Evolutionary conservation across 2,329 filamentous ascomycete species (phyloP).

Genomic region (Calonectria honghensis): DNA sequence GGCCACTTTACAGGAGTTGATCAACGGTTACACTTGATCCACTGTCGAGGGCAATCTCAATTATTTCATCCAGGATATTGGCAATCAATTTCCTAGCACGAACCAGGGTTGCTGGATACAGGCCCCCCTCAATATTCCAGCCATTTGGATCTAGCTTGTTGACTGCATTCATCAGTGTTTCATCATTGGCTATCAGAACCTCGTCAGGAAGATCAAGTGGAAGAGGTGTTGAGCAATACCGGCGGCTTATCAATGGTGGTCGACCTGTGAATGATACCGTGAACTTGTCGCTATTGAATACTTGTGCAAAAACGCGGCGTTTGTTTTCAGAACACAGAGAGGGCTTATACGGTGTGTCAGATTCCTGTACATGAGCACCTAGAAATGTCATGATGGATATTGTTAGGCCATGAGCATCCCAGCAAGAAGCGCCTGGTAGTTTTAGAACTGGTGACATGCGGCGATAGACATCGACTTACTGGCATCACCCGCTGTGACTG

Average conservation of each 20-base stretch:
- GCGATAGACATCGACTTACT: conserved; percentile 31
- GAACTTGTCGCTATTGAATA: conserved; percentile 70
- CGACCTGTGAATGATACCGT: conserved; percentile 71
- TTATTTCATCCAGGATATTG: conserved; percentile 53
- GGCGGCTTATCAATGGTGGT: conserved; percentile 71
- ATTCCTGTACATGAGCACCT: conserved; percentile 30
- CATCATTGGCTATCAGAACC: conserved; percentile 66
- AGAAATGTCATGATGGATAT: conserved; percentile 40
- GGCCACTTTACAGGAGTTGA: conserved; percentile 17
- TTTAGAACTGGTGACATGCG: background rate
- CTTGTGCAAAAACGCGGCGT: conserved; percentile 55
- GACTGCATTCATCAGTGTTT: conserved; percentile 47
- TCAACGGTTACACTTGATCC: conserved; percentile 1
- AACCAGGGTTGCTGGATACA: conserved; percentile 56
- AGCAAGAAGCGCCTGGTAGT: conserved; percentile 25
- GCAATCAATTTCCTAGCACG: conserved; percentile 52
- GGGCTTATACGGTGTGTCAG: conserved; percentile 17
- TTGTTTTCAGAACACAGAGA: conserved; percentile 43
- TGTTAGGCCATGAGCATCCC: conserved; percentile 34
- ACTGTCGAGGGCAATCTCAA: conserved; percentile 54
- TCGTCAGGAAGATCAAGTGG: conserved; percentile 73
- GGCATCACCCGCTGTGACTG: conserved; percentile 34
- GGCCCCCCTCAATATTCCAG: conserved; percentile 68
- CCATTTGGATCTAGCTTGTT: conserved; percentile 67
- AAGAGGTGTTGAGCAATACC: conserved; percentile 72